These are phyloP conservation scores for Leishmania lainsoni DNA, from an alignment of 208 protist genomes.

Conservation along the genomic window DNA sequence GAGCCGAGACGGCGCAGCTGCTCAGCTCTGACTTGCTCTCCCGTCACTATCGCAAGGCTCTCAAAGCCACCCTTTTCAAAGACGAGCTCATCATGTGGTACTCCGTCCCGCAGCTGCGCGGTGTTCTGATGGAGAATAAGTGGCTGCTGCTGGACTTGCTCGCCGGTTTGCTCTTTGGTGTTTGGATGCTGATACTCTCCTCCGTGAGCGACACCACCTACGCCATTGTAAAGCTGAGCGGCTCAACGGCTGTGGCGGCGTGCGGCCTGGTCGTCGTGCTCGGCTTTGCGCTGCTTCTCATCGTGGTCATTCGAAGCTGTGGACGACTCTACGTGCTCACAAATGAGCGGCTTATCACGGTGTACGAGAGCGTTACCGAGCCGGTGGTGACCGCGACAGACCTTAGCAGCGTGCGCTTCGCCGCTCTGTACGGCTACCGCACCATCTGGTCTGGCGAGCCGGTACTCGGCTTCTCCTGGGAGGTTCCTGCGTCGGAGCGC, in stretches of 20 bases:
- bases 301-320: slow-evolving; percentile 39
- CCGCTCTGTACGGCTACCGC: slow-evolving; percentile 56
- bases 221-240: slow-evolving; percentile 39
- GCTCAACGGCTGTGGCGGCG: slow-evolving; percentile 37
- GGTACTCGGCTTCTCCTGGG: slow-evolving; percentile 57
- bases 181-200: slow-evolving; percentile 52
- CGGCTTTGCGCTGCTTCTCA: slow-evolving; percentile 39
- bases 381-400: slow-evolving; percentile 48
- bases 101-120: slow-evolving; percentile 38
- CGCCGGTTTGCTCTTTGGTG: slow-evolving; percentile 39
- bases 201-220: slow-evolving; percentile 39
- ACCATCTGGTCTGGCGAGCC: slow-evolving; percentile 26
- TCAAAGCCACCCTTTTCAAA: slow-evolving; percentile 35
- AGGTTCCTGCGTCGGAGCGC: slow-evolving; percentile 55
- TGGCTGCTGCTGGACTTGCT: slow-evolving; percentile 53
- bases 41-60: slow-evolving; percentile 28
- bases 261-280: slow-evolving; percentile 39
- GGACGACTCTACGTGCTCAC: slow-evolving; percentile 59
- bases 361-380: slow-evolving; percentile 49
- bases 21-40: slow-evolving; percentile 43
- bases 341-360: slow-evolving; percentile 51
- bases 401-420: slow-evolving; percentile 42
- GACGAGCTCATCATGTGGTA: slow-evolving; percentile 65
- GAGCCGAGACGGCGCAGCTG: slow-evolving; percentile 56
- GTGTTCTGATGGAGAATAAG: slow-evolving; percentile 44